Conservation (phyloP, 179 eudicot genomes). For the Camellia oleifera region DNA sequence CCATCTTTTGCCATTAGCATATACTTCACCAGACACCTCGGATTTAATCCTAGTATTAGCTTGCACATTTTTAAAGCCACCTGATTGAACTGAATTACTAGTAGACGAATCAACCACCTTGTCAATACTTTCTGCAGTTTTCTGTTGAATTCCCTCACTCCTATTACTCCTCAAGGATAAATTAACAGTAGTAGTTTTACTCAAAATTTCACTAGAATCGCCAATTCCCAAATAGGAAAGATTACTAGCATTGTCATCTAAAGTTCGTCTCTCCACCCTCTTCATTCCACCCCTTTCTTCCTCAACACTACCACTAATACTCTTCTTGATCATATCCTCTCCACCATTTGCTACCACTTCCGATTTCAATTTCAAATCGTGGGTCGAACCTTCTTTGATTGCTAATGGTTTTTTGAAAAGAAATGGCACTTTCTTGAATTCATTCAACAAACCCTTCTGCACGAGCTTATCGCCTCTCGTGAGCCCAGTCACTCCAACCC, state of each 20-base stretch:
- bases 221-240: slow-evolving; percentile 13
- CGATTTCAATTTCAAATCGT: neutral
- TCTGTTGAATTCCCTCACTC: slow-evolving; percentile 13
- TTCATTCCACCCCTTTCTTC: slow-evolving; percentile 25
- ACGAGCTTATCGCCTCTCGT: slow-evolving; percentile 66
- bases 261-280: slow-evolving; percentile 39
- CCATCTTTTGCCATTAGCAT: slow-evolving; percentile 77
- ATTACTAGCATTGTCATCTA: slow-evolving; percentile 32
- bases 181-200: slow-evolving; percentile 5
- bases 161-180: slow-evolving; percentile 6
- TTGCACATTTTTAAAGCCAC: slow-evolving; percentile 20
- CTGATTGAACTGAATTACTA: slow-evolving; percentile 18
- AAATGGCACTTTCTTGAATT: slow-evolving; percentile 53
- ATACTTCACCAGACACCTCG: slow-evolving; percentile 38
- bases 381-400: slow-evolving; percentile 9
- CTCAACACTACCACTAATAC: neutral
- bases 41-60: slow-evolving; percentile 20
- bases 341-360: slow-evolving; percentile 13
- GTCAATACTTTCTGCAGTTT: slow-evolving; percentile 16
- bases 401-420: slow-evolving; percentile 48
- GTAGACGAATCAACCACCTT: slow-evolving; percentile 13
- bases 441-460: slow-evolving; percentile 46
- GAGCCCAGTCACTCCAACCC: slow-evolving; percentile 51
- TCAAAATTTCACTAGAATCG: slow-evolving; percentile 5
- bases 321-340: slow-evolving; percentile 11